Percentiles rank a stretch among this genome's conserved stretches.
phyloP scores from a whole-genome alignment of 345 rosid genomes.

The Citrus hindsii region DNA sequence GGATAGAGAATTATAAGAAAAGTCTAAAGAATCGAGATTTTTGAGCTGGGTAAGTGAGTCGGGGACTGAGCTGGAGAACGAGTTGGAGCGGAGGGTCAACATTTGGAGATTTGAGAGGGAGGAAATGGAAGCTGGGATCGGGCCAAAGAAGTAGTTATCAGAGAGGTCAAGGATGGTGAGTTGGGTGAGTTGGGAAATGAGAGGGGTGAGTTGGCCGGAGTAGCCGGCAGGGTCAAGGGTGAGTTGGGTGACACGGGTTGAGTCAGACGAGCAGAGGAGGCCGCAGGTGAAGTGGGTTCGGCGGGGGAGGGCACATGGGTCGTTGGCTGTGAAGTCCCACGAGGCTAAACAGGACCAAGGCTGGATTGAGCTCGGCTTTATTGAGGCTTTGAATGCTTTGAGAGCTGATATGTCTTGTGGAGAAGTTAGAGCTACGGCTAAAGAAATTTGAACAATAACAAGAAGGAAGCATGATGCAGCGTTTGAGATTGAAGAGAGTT shows the following conservation, averaged over 20 bases:
- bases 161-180: constrained; percentile 67
- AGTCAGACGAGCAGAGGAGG: constrained; percentile 55
- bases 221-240: constrained; percentile 83
- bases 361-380: constrained; percentile 52
- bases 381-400: constrained; percentile 53
- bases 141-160: constrained; percentile 66
- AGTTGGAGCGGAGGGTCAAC: constrained; percentile 62
- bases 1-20: constrained; percentile 60
- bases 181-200: constrained; percentile 53
- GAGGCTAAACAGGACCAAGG: constrained; percentile 63
- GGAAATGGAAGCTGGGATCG: constrained; percentile 59
- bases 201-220: constrained; percentile 69
- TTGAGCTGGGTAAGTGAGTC: constrained; percentile 36
- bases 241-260: constrained; percentile 55
- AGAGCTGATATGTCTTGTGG: constrained; percentile 53
- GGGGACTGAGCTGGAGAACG: constrained; percentile 65
- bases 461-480: neutral
- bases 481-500: neutral
- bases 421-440: constrained; percentile 32
- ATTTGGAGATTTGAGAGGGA: constrained; percentile 50
- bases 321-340: constrained; percentile 66
- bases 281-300: constrained; percentile 65
- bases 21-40: constrained; percentile 50
- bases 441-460: neutral
- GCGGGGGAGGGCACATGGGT: constrained; percentile 71